These are phyloP conservation scores for Phaeophleospora eucalypticola DNA, from an alignment of 2,329 filamentous ascomycete genomes.

Conservation along the genomic window DNA sequence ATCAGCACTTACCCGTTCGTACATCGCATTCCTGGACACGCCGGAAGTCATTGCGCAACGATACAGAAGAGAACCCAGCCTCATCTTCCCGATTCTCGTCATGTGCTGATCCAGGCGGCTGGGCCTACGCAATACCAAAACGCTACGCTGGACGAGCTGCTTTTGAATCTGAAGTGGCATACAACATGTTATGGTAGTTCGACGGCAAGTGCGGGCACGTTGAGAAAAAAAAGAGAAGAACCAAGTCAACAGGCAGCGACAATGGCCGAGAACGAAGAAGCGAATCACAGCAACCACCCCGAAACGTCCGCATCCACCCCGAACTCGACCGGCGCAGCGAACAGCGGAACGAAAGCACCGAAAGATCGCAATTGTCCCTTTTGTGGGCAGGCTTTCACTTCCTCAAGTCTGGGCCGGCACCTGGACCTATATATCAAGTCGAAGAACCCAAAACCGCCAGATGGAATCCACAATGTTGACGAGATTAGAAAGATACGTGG, in stretches of 20 bases:
- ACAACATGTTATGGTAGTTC: neutral
- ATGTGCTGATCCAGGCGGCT: too few species aligned
- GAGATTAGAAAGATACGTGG: constrained; percentile 81
- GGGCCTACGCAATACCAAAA: too few species aligned
- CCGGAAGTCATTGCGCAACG: too few species aligned
- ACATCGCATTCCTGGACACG: too few species aligned
- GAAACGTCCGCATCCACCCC: constrained; percentile 25
- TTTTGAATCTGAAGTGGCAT: too few species aligned
- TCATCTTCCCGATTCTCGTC: too few species aligned
- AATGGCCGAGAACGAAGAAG: constrained; percentile 13
- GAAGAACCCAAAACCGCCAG: constrained; percentile 81
- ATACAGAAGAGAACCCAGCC: too few species aligned
- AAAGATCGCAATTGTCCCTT: constrained; percentile 90
- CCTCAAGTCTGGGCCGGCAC: constrained; percentile 86
- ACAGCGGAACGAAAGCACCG: constrained; percentile 28
- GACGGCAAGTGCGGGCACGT: neutral
- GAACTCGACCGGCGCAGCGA: constrained; percentile 14
- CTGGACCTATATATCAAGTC: constrained; percentile 91
- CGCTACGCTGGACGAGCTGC: too few species aligned
- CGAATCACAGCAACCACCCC: constrained; percentile 15
- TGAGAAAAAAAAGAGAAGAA: neutral
- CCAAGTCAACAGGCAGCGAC: neutral
- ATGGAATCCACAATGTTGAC: constrained; percentile 86
- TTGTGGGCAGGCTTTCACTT: constrained; percentile 86
- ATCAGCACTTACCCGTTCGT: too few species aligned